These are phyloP conservation scores for Taphrina pruni DNA, from an alignment of 1,139 yeast genomes.

Conservation along the genomic window DNA sequence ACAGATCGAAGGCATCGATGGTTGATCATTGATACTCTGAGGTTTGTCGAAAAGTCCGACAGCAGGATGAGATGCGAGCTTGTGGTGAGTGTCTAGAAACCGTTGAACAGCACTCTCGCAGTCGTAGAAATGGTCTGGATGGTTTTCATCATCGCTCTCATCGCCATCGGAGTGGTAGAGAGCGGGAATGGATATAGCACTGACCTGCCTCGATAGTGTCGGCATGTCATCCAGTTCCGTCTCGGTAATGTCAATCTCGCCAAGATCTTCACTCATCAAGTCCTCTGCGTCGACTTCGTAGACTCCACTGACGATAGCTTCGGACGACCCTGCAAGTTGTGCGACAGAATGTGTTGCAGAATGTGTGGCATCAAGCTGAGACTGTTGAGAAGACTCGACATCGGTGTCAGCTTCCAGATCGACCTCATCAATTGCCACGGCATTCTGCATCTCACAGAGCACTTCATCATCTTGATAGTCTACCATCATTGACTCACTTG, in stretches of 20 bases:
- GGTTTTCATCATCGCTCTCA: constrained; percentile 7
- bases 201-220: constrained; percentile 29
- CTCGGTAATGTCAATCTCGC: constrained; percentile 19
- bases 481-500: background rate
- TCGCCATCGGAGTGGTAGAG: constrained; percentile 26
- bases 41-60: constrained; percentile 2
- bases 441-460: background rate
- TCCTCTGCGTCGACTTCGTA: background rate
- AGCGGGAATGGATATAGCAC: constrained; percentile 12
- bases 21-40: background rate
- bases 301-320: background rate
- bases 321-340: background rate
- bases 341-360: background rate
- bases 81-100: background rate
- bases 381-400: background rate
- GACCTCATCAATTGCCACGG: constrained; percentile 8
- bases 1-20: background rate
- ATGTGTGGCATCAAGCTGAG: background rate
- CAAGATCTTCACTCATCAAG: background rate
- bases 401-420: constrained; percentile 6
- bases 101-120: constrained; percentile 5
- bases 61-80: constrained; percentile 6
- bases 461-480: background rate
- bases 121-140: constrained; percentile 5
- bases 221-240: constrained; percentile 36